Evolutionary conservation across 2,329 filamentous ascomycete genomes (phyloP).

Genomic region (Aureobasidium sp.): DNA sequence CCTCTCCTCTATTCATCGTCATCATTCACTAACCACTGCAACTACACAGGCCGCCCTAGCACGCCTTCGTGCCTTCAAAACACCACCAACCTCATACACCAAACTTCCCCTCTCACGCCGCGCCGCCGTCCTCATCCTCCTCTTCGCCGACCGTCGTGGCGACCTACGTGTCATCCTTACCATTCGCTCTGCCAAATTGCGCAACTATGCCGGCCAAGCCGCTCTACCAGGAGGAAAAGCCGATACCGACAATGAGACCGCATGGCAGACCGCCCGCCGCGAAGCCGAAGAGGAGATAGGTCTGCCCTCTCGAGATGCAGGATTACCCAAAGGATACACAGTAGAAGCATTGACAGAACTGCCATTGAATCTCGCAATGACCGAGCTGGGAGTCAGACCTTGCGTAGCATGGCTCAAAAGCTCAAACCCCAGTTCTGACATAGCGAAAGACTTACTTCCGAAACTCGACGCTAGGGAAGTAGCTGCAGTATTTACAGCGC

Average conservation of each 20-base stretch:
- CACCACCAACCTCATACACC: conserved; percentile 50
- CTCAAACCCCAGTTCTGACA: conserved; percentile 44
- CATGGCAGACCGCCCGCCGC: conserved; percentile 74
- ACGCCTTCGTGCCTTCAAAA: conserved; percentile 46
- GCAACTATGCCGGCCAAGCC: conserved; percentile 70
- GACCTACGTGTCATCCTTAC: conserved; percentile 63
- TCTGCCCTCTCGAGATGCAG: conserved; percentile 60
- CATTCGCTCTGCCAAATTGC: conserved; percentile 50
- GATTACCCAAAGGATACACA: conserved; percentile 66
- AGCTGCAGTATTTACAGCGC: conserved; percentile 84
- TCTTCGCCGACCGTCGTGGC: conserved; percentile 76
- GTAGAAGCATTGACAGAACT: conserved; percentile 84
- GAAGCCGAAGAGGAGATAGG: conserved; percentile 94
- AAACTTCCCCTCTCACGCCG: conserved; percentile 54
- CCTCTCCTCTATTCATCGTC: background rate
- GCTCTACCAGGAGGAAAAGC: conserved; percentile 71
- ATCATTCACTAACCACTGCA: background rate
- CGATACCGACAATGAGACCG: conserved; percentile 45
- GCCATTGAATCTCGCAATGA: conserved; percentile 48
- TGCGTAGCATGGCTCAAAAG: conserved; percentile 58
- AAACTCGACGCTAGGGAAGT: conserved; percentile 83
- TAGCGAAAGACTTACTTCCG: conserved; percentile 44
- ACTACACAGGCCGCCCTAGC: conserved; percentile 37
- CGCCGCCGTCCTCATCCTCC: conserved; percentile 78
- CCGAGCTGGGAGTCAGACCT: conserved; percentile 41